Percentiles rank a stretch among this genome's conserved stretches.
These are phyloP conservation scores for Ascomycota sp. DNA, from an alignment of 2,329 filamentous ascomycete species.

Conservation along the genomic window DNA sequence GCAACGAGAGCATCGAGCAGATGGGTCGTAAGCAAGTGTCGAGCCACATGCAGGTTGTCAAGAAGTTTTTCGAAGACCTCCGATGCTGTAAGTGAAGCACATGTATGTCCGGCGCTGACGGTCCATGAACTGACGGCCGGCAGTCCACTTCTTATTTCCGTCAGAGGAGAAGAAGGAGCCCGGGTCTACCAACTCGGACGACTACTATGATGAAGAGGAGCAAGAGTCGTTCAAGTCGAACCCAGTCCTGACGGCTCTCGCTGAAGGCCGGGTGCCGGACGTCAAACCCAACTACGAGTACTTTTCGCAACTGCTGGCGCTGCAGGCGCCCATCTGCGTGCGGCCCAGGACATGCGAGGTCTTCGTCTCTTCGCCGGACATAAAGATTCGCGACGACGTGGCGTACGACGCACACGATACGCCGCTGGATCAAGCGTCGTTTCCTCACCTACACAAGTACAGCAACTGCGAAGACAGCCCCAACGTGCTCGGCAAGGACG, in stretches of 20 bases:
- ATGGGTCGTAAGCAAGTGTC: constrained; percentile 45
- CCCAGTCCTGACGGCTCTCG: constrained; percentile 39
- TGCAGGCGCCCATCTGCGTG: constrained; percentile 31
- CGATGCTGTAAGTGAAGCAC: constrained; percentile 34
- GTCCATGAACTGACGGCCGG: background rate
- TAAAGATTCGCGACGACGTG: constrained; percentile 27
- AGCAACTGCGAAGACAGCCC: constrained; percentile 31
- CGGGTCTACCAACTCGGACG: constrained; percentile 41
- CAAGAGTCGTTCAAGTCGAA: constrained; percentile 42
- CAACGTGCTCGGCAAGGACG: constrained; percentile 28
- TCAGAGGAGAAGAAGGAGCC: constrained; percentile 33
- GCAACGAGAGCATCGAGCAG: constrained; percentile 22
- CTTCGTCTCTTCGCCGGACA: constrained; percentile 32
- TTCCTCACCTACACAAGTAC: constrained; percentile 34
- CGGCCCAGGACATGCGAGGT: constrained; percentile 39
- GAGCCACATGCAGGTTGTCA: constrained; percentile 51
- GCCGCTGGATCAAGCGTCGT: constrained; percentile 23
- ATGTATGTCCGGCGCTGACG: background rate
- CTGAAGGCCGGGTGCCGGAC: constrained; percentile 33
- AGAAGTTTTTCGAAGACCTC: constrained; percentile 42
- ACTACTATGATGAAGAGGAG: constrained; percentile 21
- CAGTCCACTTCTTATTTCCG: constrained; percentile 40
- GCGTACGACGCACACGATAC: constrained; percentile 22
- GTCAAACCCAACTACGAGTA: constrained; percentile 42
- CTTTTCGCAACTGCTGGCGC: constrained; percentile 32